Evolutionary conservation across 2,329 filamentous ascomycete genomes (phyloP).

Genomic region (Elsinoe australis): DNA sequence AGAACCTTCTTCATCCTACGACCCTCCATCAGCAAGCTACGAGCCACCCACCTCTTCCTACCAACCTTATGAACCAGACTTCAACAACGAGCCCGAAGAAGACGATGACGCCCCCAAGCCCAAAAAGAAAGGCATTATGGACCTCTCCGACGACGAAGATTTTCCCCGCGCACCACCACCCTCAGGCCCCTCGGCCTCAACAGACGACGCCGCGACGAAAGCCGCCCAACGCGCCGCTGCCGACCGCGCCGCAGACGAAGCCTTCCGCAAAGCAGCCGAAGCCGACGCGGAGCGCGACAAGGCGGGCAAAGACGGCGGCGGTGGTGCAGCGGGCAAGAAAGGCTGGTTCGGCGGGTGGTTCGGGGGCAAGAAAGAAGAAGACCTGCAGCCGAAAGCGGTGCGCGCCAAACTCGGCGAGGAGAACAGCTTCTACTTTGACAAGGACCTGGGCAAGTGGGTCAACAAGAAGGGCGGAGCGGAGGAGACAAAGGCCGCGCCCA

Average conservation of each 20-base stretch:
- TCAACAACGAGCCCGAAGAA: slow-evolving; percentile 40
- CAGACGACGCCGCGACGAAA: slow-evolving; percentile 45
- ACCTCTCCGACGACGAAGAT: slow-evolving; percentile 71
- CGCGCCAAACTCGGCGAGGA: slow-evolving; percentile 90
- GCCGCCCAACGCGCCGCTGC: slow-evolving; percentile 27
- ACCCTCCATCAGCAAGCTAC: slow-evolving; percentile 28
- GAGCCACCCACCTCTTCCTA: slow-evolving; percentile 44
- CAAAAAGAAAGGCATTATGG: slow-evolving; percentile 72
- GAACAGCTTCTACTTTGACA: slow-evolving; percentile 87
- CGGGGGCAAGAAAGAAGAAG: slow-evolving; percentile 50
- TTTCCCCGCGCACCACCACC: slow-evolving; percentile 39
- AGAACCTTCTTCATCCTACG: slow-evolving; percentile 16
- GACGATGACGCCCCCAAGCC: slow-evolving; percentile 40
- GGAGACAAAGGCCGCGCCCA: slow-evolving; percentile 46
- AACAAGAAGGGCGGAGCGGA: slow-evolving; percentile 77
- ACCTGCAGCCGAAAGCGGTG: slow-evolving; percentile 54
- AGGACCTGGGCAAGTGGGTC: slow-evolving; percentile 94
- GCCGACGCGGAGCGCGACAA: slow-evolving; percentile 58
- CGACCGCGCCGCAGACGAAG: slow-evolving; percentile 74
- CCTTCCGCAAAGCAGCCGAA: slow-evolving; percentile 76
- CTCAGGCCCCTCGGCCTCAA: slow-evolving; percentile 17
- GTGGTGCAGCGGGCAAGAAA: slow-evolving; percentile 40
- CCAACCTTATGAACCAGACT: slow-evolving; percentile 43
- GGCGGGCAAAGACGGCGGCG: slow-evolving; percentile 42
- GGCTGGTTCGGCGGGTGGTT: slow-evolving; percentile 88